Evolutionary conservation across 2,329 filamentous ascomycete species (phyloP).

Genomic region (Aspergillus bombycis): DNA sequence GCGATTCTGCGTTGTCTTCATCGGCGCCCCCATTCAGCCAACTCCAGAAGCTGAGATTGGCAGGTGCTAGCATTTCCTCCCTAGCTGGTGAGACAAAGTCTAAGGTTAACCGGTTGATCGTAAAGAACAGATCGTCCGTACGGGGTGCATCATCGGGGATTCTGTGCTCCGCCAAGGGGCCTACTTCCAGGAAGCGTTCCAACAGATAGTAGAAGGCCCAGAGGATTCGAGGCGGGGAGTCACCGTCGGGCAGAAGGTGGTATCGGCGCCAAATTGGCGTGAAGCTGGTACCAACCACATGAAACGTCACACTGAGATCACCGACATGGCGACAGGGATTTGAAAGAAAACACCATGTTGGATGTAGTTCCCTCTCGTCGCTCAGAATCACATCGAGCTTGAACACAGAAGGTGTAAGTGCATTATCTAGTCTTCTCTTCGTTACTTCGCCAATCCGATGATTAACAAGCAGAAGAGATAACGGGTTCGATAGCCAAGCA

Average conservation of each 20-base stretch:
- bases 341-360: not conserved
- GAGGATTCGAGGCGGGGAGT: not conserved
- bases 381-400: not conserved
- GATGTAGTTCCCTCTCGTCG: constrained; percentile 6
- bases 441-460: not conserved
- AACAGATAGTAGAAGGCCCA: constrained; percentile 7
- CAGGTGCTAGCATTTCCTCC: not conserved
- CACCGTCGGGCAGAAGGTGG: not conserved
- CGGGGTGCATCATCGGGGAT: too few relatives aligned
- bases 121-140: not conserved
- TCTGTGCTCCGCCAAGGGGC: constrained; percentile 4
- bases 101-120: constrained; percentile 4
- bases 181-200: constrained; percentile 3
- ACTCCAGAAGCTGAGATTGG: not conserved
- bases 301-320: not conserved
- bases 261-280: not conserved
- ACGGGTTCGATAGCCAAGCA: not conserved
- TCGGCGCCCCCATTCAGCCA: constrained; percentile 1
- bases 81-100: not conserved
- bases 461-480: constrained; percentile 1
- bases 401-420: not conserved
- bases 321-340: not conserved
- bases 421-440: not conserved
- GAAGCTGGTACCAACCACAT: not conserved
- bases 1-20: not conserved